Evolutionary conservation across 441 rosid species (phyloP).

Genomic region (Adansonia gregorii): DNA sequence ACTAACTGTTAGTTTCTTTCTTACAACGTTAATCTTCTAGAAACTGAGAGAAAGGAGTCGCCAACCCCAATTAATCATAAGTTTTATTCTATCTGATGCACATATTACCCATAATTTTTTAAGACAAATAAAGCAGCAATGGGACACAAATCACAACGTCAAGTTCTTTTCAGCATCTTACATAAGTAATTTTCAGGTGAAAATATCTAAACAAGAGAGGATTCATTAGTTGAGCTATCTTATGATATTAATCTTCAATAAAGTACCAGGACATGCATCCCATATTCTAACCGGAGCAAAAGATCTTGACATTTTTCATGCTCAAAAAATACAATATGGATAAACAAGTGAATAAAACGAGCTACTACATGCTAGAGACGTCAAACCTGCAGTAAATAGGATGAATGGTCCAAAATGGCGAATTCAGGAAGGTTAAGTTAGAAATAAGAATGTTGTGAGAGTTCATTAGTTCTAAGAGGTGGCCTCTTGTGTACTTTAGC

Average conservation of each 20-base stretch:
- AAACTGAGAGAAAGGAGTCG: not conserved
- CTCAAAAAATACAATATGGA: not conserved
- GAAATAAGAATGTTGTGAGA: slow-evolving; percentile 75
- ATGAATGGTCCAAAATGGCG: slow-evolving; percentile 95
- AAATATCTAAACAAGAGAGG: not conserved
- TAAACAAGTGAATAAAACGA: slow-evolving; percentile 8
- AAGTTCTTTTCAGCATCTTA: not conserved
- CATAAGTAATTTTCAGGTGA: not conserved
- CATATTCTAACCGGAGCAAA: not conserved
- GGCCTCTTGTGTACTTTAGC: slow-evolving; percentile 83
- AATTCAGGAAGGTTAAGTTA: slow-evolving; percentile 75
- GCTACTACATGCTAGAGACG: slow-evolving; percentile 14
- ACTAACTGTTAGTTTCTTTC: not conserved
- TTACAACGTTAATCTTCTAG: slow-evolving; percentile 6
- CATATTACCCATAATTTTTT: not conserved
- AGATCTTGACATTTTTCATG: not conserved
- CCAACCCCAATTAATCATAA: not conserved
- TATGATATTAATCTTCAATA: not conserved
- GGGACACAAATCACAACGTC: not conserved
- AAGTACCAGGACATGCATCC: not conserved
- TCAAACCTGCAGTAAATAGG: slow-evolving; percentile 90
- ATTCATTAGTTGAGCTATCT: not conserved
- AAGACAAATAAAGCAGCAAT: not conserved
- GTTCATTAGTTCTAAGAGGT: slow-evolving; percentile 84
- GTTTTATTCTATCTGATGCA: not conserved